Evolutionary conservation across 2,329 filamentous ascomycete genomes (phyloP), one percentile per base, ranked within the genome.

Genomic region (Teratosphaeriaceae sp.): DNA sequence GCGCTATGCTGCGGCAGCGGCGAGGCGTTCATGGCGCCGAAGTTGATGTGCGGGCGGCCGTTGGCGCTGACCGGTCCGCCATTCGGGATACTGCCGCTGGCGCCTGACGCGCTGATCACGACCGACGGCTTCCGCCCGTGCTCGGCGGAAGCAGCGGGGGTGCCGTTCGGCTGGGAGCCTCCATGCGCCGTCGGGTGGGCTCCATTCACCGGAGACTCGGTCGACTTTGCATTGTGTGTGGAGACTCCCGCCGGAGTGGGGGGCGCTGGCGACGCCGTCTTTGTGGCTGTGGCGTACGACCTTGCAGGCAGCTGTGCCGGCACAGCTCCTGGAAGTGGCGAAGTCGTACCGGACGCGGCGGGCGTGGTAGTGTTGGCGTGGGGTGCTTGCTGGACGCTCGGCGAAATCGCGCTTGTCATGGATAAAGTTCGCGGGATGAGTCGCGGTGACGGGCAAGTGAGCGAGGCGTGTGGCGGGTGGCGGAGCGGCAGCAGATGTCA

Each of bases 91-190:
- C 80, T 85, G 61, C 82, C 82, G 55, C 76, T 85, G 43, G 85
- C 79, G 55, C 84, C 86, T 62, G 85, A 85, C 56, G 88, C 83
- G 65, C 80, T 88, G 73, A 96, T 95, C 59, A 89, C 94, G 59
- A 95, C 84, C 15, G 90, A 95, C 52, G 82, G 81, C 70, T 94
- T 95, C 63, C 88, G 80, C 62, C 74, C 77, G 71, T 97, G 89
- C 56, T 88, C 82, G 55, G 73, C 73, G 42, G 74, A 66, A 33
- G 34, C 52, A 62, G 59, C 51, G 62, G 59, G 48, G 37, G 58
- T 70, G 58, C 86, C 86, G 78, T 94, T 92, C 57, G 79, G 67
- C 59, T 59, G 57, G 44, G 57, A 54, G 53, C 59, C 59, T 55
- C 57, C 56, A 51, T 58, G 59, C 50, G 56, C 55, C 51, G 51